phyloP scores from a whole-genome alignment of 2,329 filamentous ascomycete genomes.

The Capronia americana region DNA sequence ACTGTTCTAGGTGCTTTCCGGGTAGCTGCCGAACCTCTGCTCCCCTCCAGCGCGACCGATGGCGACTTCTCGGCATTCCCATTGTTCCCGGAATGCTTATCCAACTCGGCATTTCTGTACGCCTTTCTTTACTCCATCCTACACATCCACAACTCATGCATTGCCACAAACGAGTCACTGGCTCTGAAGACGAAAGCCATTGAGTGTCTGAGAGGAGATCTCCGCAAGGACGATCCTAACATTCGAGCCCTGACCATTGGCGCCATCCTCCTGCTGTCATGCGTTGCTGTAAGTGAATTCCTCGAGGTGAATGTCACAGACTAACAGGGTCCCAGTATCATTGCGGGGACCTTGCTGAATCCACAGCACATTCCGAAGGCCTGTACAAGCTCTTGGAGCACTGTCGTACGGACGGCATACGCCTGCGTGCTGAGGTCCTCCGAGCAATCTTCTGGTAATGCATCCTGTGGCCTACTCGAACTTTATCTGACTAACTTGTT shows the following conservation, averaged over 20 bases:
- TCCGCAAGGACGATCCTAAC: slow-evolving; percentile 14
- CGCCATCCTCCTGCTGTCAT: slow-evolving; percentile 22
- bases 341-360: slow-evolving; percentile 23
- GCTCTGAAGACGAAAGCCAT: slow-evolving; percentile 24
- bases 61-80: slow-evolving; percentile 16
- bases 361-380: slow-evolving; percentile 23
- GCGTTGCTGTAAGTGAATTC: slow-evolving; percentile 17
- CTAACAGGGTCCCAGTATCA: slow-evolving; percentile 18
- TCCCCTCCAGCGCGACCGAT: background rate
- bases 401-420: slow-evolving; percentile 10
- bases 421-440: slow-evolving; percentile 16
- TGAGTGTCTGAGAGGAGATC: slow-evolving; percentile 19
- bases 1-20: slow-evolving; percentile 18
- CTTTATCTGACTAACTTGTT: background rate
- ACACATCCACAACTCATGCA: slow-evolving; percentile 14
- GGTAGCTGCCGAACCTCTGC: slow-evolving; percentile 18
- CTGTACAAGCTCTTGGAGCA: slow-evolving; percentile 22
- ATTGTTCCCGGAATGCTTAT: slow-evolving; percentile 22
- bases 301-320: background rate
- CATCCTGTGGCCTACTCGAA: background rate
- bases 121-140: slow-evolving; percentile 26
- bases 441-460: slow-evolving; percentile 23
- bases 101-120: slow-evolving; percentile 21
- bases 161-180: slow-evolving; percentile 17
- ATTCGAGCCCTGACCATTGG: slow-evolving; percentile 20